Evolutionary conservation across 148 eudicot species (phyloP).

Genomic region (Rhododendron griersonianum): DNA sequence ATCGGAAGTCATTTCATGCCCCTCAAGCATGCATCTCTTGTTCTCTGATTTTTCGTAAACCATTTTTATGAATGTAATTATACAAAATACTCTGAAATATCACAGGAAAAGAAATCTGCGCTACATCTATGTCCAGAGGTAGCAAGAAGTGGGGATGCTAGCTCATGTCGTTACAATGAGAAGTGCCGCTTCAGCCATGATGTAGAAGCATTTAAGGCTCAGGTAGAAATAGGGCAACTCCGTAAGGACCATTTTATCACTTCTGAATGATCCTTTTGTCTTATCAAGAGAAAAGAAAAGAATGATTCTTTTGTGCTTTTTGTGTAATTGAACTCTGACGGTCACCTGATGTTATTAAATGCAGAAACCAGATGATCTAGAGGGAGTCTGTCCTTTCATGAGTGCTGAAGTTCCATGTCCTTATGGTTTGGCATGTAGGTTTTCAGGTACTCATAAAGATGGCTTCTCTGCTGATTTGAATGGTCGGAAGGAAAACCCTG

Average conservation of each 20-base stretch:
- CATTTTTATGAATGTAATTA: neutral
- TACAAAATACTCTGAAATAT: neutral
- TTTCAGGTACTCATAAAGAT: constrained; percentile 60
- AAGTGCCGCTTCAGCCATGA: constrained; percentile 93
- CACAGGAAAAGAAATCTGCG: constrained; percentile 67
- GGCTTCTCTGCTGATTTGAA: constrained; percentile 24
- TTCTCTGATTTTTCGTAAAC: neutral
- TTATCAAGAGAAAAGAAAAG: neutral
- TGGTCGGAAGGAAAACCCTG: constrained; percentile 33
- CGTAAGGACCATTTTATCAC: neutral
- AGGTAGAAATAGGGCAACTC: constrained; percentile 31
- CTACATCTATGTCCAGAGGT: constrained; percentile 65
- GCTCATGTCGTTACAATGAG: constrained; percentile 56
- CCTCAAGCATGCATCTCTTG: neutral
- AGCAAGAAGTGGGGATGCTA: constrained; percentile 60
- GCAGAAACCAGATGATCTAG: constrained; percentile 84
- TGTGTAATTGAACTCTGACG: neutral
- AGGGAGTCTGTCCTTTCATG: constrained; percentile 76
- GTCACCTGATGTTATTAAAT: constrained; percentile 10
- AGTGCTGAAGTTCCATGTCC: constrained; percentile 55
- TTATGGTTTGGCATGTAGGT: constrained; percentile 83
- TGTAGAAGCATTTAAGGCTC: constrained; percentile 69
- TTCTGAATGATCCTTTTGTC: neutral
- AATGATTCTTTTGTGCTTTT: neutral
- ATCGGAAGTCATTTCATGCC: neutral